These are phyloP conservation scores for Coffea canephora DNA, from an alignment of 257 asterid genomes.

Conservation along the genomic window DNA sequence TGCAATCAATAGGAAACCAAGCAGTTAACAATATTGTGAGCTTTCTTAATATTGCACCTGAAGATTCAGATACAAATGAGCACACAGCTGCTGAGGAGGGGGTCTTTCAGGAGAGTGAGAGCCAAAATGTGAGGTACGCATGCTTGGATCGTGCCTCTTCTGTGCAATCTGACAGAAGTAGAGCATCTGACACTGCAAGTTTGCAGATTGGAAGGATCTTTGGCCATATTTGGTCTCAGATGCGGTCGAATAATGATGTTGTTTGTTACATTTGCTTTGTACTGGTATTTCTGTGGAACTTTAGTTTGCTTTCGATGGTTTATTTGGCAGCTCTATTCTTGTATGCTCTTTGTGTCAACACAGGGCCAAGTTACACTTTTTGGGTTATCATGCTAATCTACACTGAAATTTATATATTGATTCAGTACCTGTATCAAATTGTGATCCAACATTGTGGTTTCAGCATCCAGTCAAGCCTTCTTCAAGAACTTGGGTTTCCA, in stretches of 20 bases:
- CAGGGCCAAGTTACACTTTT: conserved; percentile 88
- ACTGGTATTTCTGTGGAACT: conserved; percentile 89
- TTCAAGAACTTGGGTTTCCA: conserved; percentile 80
- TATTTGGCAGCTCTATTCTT: conserved; percentile 84
- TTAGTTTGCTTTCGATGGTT: conserved; percentile 95
- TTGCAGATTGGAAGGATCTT: conserved; percentile 77
- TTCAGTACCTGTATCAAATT: conserved; percentile 90
- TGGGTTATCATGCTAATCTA: conserved; percentile 93
- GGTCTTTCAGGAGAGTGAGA: conserved; percentile 30
- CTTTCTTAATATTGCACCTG: conserved; percentile 75
- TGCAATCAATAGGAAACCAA: conserved; percentile 93
- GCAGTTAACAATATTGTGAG: conserved; percentile 87
- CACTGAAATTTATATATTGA: conserved; percentile 75
- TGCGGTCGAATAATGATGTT: conserved; percentile 86
- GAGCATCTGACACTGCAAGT: conserved; percentile 66
- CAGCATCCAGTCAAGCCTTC: conserved; percentile 64
- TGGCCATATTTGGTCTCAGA: conserved; percentile 84
- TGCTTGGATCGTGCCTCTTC: conserved; percentile 63
- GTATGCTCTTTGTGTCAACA: conserved; percentile 90
- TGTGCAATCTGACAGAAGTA: conserved; percentile 74
- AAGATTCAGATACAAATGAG: conserved; percentile 75
- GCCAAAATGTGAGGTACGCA: conserved; percentile 27
- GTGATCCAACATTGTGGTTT: conserved; percentile 93
- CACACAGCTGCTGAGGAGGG: conserved; percentile 45
- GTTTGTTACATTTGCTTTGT: conserved; percentile 93